These are phyloP conservation scores for Tetrahymena borealis DNA, from an alignment of 73 alveolate species.

Conservation along the genomic window DNA sequence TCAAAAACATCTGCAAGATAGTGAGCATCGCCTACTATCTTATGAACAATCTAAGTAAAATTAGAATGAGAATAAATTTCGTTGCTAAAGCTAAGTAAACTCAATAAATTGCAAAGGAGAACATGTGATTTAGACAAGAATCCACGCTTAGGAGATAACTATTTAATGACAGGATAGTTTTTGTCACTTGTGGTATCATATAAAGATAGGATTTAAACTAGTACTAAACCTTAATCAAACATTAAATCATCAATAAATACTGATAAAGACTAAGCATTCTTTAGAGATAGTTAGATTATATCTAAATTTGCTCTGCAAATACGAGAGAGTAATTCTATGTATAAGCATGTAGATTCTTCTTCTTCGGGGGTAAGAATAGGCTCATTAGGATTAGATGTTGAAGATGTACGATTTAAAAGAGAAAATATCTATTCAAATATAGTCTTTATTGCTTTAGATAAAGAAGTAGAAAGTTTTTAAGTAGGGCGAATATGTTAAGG, in stretches of 20 bases:
- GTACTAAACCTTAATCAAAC: background rate
- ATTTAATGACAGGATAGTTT: background rate
- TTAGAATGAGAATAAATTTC: background rate
- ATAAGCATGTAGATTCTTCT: background rate
- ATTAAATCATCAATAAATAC: background rate
- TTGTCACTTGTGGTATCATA: background rate
- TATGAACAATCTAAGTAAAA: background rate
- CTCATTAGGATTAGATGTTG: background rate
- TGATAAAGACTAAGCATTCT: background rate
- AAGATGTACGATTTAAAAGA: background rate
- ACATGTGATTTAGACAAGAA: background rate
- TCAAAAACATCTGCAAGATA: background rate
- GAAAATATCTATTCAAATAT: background rate
- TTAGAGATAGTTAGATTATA: background rate
- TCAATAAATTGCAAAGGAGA: background rate
- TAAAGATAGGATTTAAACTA: background rate
- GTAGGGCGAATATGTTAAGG: background rate
- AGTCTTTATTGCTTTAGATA: background rate
- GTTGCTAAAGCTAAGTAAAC: background rate
- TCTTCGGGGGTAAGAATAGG: background rate
- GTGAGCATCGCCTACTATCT: background rate
- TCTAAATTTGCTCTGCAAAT: background rate
- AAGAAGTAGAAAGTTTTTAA: background rate
- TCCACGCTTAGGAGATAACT: background rate
- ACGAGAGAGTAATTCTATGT: background rate